A percentile compares a stretch with the other conserved stretches of the same genome.
Evolutionary conservation across 1,139 yeast genomes (phyloP).

Genomic region (Geotrichum bryndzae): DNA sequence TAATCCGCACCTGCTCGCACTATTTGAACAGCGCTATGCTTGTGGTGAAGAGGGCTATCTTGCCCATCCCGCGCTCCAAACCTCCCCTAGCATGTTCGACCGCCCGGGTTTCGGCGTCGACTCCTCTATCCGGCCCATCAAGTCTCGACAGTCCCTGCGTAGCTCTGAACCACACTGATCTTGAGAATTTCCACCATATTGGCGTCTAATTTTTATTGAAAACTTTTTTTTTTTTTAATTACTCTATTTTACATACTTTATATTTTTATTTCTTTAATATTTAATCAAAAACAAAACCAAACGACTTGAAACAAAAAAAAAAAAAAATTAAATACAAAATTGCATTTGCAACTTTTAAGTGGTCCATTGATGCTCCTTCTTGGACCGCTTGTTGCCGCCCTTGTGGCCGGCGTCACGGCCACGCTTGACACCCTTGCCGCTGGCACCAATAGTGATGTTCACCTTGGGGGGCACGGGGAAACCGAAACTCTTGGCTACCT

Average conservation of each 20-base stretch:
- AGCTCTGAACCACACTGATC: neutral
- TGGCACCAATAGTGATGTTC: slow-evolving; percentile 89
- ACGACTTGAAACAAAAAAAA: neutral
- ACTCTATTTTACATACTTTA: neutral
- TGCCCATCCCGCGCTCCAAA: slow-evolving; percentile 11
- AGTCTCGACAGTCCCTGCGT: neutral
- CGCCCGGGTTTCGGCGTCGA: neutral
- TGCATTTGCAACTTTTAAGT: neutral
- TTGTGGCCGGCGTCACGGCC: slow-evolving; percentile 7
- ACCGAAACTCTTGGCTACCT: slow-evolving; percentile 94
- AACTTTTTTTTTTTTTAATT: neutral
- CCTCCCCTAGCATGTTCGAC: neutral
- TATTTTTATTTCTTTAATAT: neutral
- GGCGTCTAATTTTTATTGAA: neutral
- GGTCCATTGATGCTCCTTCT: slow-evolving; percentile 15
- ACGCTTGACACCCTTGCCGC: slow-evolving; percentile 44
- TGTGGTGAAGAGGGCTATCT: slow-evolving; percentile 7
- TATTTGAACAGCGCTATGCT: slow-evolving; percentile 1
- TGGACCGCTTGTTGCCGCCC: slow-evolving; percentile 14
- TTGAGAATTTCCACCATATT: neutral
- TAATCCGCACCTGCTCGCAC: slow-evolving; percentile 1
- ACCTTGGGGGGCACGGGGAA: slow-evolving; percentile 96
- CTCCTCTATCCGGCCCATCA: neutral
- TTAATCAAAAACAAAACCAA: neutral
- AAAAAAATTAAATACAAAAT: neutral